These are phyloP conservation scores for Endoconidiophora laricicola DNA, from an alignment of 2,329 filamentous ascomycete genomes.

Conservation along the genomic window DNA sequence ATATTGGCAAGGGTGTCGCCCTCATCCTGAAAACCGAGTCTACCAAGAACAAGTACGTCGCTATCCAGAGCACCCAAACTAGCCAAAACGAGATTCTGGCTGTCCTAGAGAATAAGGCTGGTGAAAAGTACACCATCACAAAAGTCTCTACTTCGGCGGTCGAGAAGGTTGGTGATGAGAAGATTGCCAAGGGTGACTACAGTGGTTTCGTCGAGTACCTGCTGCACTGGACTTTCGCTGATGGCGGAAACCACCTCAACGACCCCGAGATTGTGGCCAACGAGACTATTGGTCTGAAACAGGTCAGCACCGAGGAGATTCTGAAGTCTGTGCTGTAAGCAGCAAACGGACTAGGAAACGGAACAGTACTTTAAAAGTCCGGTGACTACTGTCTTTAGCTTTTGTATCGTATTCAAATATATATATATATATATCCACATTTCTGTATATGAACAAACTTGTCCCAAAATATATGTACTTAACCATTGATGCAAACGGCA, in stretches of 20 bases:
- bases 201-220: slow-evolving; percentile 7
- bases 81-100: slow-evolving; percentile 30
- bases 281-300: slow-evolving; percentile 5
- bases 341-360: no score
- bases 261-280: not conserved
- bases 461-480: no score
- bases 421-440: no score
- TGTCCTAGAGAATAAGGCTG: slow-evolving; percentile 31
- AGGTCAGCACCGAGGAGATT: not conserved
- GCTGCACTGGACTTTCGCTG: slow-evolving; percentile 1
- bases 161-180: slow-evolving; percentile 21
- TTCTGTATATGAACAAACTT: no score
- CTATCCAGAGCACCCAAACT: slow-evolving; percentile 26
- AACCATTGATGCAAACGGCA: no score
- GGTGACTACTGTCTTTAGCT: no score
- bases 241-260: slow-evolving; percentile 3
- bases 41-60: slow-evolving; percentile 35
- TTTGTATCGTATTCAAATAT: no score
- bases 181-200: slow-evolving; percentile 17
- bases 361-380: no score
- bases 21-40: slow-evolving; percentile 32
- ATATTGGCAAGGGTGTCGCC: slow-evolving; percentile 31
- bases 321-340: not conserved
- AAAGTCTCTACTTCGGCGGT: slow-evolving; percentile 22
- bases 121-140: slow-evolving; percentile 30